These are phyloP conservation scores for Podaxis rugospora DNA, from an alignment of 768 basidiomycete genomes.

Conservation along the genomic window DNA sequence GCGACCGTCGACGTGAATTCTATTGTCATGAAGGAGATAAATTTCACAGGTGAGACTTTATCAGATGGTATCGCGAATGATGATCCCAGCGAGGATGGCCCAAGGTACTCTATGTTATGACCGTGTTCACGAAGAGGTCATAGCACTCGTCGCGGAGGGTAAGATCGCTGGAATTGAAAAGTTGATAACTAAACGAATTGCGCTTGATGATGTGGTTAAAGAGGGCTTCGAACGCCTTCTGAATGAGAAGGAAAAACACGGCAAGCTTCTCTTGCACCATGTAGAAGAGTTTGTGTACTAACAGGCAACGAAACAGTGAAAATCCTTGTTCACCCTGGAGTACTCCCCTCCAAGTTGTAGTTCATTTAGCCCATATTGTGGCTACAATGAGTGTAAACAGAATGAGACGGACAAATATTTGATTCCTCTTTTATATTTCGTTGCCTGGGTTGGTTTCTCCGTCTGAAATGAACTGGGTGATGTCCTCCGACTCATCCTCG, in stretches of 20 bases:
- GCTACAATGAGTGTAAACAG: no score
- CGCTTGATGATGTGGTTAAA: constrained; percentile 37
- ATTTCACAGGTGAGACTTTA: constrained; percentile 28
- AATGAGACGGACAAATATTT: no score
- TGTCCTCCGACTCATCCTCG: no score
- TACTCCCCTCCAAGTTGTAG: background rate
- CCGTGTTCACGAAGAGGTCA: constrained; percentile 32
- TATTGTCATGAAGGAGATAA: constrained; percentile 33
- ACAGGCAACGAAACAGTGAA: constrained; percentile 25
- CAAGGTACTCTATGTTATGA: constrained; percentile 35
- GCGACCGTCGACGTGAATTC: constrained; percentile 32
- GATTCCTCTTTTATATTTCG: no score
- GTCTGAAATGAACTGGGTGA: no score
- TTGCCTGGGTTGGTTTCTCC: no score
- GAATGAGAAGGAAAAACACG: constrained; percentile 35
- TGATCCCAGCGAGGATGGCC: background rate
- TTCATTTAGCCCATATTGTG: background rate
- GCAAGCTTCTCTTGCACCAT: constrained; percentile 18
- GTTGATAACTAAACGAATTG: constrained; percentile 38
- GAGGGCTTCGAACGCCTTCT: constrained; percentile 37
- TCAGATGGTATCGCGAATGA: background rate
- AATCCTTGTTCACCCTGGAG: constrained; percentile 30
- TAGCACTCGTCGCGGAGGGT: constrained; percentile 34
- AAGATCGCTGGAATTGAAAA: constrained; percentile 34
- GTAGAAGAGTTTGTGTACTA: background rate